Base-by-base conservation (phyloP, 202 grass and related monocot genomes). In the Schoenoplectus triqueter region DNA sequence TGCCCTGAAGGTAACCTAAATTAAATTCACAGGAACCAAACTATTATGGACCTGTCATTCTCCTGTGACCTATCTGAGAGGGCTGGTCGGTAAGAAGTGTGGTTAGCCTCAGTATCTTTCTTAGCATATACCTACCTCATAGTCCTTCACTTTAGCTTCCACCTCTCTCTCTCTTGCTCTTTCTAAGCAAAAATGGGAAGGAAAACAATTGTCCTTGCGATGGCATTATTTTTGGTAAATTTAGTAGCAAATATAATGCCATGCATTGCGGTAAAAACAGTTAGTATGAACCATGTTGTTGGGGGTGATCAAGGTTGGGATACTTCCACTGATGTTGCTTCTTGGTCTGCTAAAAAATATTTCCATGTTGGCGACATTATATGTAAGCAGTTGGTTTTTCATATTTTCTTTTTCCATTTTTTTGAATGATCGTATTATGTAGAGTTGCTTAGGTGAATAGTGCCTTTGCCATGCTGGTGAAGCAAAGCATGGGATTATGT, bases 231-330 rank as follows among this genome's bases (percentile, higher is more conserved):
- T 65, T 40, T 47, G 48, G 11, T 81, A 51, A 66, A 18, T 50
- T 19, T 79, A 52, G 46, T 69, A 44, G 63, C n/a, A 68, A 54
- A 40, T 68, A 40, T 67, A 69, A 54, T 47, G 46, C 9, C 63
- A 52, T 83, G 64, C 10, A 62, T 68, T 5, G 74, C 74, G 7
- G 62, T 65, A 80, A 67, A 81, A 51, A 40, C 50, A 40, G 47
- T 77, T 48, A 42, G 10, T 39, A 79, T 41, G 46, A 62, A 90
- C 64, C 91, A 90, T 78, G 91, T 93, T 50, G 84, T 88, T 44
- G 91, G 86, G 18, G 88, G 81, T 15, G 86, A 93, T 80, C 88
- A 82, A 17, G 88, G 84, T 0, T 92, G 88, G 84, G 81, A 73
- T 64, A 31, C 73, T 56, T 56, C 69, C 40, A 84, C 84, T n/a